Evolutionary conservation across 225 moss, liverwort and hornwort genomes (phyloP), one percentile per base, ranked within the genome.

Genomic region (Neckera pumila): DNA sequence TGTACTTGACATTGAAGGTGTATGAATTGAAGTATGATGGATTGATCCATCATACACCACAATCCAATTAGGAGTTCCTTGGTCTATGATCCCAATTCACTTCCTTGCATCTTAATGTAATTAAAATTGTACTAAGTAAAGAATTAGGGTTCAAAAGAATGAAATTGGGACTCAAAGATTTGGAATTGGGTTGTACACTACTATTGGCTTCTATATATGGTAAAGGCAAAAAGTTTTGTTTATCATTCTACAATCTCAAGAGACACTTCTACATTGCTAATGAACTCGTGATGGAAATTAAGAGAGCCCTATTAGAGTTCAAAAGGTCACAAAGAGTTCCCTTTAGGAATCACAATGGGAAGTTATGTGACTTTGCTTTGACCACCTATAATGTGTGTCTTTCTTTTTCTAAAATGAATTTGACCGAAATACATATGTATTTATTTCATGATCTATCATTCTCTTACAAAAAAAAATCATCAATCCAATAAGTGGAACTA

Each of bases 41-140:
- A 70, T 71, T 71, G 12, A 75, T 0, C 1, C 1, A 33, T 33
- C 8, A 51, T 51, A 20, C 0, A 21, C 5, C 0, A 1, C 8
- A 51, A 4, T 76, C 3, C 14, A 76, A 51, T 34, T 33, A 21
- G 21, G n/a, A n/a, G 7, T 20, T 12, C 2, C 4, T 1, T 8
- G 34, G 12, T 33, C 13, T 2, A 76, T 31, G 3, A 51, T 76
- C 34, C 33, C 33, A 76, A 21, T 76, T 34, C 11, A 4, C 33
- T 76, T 3, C 34, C 21, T 22, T 34, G 8, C 8, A 76, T 22
- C 14, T 2, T 34, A 13, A 34, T 51, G 21, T 34, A 76, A 76
- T 33, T 33, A 30, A 51, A 51, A 33, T 51, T 33, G 75, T 0
- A 51, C 3, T 20, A 12, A 33, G 28, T 75, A 7, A 33, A 0